Evolutionary conservation across 1,284 basidiomycete species (phyloP).

Genomic region (Trichosporon ovoides): DNA sequence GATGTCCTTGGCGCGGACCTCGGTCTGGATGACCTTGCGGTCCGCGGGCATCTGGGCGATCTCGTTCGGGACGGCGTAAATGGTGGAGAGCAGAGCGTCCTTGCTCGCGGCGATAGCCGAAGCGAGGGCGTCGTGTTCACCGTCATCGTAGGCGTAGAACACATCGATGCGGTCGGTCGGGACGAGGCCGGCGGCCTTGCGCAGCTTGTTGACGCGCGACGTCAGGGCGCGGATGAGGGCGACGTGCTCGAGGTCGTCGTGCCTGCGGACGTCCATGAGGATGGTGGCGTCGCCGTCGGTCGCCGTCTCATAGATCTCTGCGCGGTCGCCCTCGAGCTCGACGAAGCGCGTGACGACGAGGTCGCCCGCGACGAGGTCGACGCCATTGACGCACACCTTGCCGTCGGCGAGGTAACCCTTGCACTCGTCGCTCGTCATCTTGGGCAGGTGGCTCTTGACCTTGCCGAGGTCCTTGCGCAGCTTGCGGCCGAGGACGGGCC

Average conservation of each 20-base stretch:
- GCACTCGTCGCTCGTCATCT: constrained; percentile 73
- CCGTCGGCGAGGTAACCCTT: constrained; percentile 72
- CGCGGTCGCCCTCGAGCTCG: constrained; percentile 55
- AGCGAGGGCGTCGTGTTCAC: constrained; percentile 61
- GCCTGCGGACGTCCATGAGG: constrained; percentile 79
- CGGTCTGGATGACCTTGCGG: constrained; percentile 57
- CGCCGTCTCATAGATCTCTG: constrained; percentile 67
- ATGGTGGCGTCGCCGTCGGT: constrained; percentile 94
- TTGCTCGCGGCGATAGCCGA: constrained; percentile 59
- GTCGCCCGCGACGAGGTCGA: constrained; percentile 83
- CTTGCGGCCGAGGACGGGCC: constrained; percentile 89
- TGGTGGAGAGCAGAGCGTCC: constrained; percentile 70
- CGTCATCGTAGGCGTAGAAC: constrained; percentile 76
- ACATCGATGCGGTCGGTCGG: constrained; percentile 91
- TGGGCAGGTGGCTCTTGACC: constrained; percentile 82
- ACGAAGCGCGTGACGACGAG: constrained; percentile 86
- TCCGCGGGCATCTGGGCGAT: constrained; percentile 64
- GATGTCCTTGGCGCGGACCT: constrained; percentile 70
- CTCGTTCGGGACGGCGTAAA: constrained; percentile 67
- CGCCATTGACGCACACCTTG: constrained; percentile 80
- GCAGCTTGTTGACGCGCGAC: constrained; percentile 89
- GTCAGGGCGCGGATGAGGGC: constrained; percentile 85
- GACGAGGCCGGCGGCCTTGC: constrained; percentile 92
- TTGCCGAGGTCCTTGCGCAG: constrained; percentile 87
- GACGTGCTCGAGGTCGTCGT: constrained; percentile 80